Evolutionary conservation across 768 basidiomycete species (phyloP).

Genomic region (Dacryopinax primogenitus): DNA sequence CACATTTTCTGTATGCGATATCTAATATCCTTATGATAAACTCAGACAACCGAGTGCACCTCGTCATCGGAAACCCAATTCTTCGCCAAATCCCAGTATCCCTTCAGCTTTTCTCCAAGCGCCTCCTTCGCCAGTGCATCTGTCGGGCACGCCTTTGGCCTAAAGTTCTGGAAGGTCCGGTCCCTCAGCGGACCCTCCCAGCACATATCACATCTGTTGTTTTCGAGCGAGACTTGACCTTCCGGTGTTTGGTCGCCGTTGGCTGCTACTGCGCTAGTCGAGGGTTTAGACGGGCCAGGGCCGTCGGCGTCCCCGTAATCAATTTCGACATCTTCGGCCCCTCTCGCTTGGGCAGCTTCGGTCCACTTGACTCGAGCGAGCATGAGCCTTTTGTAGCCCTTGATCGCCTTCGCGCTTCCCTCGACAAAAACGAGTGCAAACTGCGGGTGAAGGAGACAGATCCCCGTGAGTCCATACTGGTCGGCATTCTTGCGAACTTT

Average conservation of each 20-base stretch:
- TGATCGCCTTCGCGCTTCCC: constrained; percentile 72
- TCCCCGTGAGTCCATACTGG: constrained; percentile 72
- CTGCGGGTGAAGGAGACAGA: constrained; percentile 78
- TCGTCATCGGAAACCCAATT: constrained; percentile 77
- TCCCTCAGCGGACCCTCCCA: constrained; percentile 90
- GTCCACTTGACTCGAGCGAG: constrained; percentile 85
- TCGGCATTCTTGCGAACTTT: constrained; percentile 96
- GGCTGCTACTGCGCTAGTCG: constrained; percentile 26
- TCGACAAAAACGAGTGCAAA: constrained; percentile 92
- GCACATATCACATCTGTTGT: constrained; percentile 79
- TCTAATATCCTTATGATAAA: neutral
- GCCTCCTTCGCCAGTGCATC: constrained; percentile 77
- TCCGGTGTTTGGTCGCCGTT: constrained; percentile 17
- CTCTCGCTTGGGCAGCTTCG: constrained; percentile 69
- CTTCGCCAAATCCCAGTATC: constrained; percentile 93
- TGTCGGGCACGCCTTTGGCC: constrained; percentile 66
- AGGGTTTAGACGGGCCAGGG: no score
- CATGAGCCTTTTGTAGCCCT: constrained; percentile 80
- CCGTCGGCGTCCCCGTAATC: constrained; percentile 40
- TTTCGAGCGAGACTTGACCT: constrained; percentile 46
- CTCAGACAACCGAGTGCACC: constrained; percentile 20
- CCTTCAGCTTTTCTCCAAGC: constrained; percentile 69
- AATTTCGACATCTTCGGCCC: constrained; percentile 52
- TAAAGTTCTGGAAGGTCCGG: constrained; percentile 65
- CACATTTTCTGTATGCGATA: neutral